Evolutionary conservation across 1,284 basidiomycete species (phyloP), one percentile per base, ranked within the genome.

Genomic region (Macrocybe sp.): DNA sequence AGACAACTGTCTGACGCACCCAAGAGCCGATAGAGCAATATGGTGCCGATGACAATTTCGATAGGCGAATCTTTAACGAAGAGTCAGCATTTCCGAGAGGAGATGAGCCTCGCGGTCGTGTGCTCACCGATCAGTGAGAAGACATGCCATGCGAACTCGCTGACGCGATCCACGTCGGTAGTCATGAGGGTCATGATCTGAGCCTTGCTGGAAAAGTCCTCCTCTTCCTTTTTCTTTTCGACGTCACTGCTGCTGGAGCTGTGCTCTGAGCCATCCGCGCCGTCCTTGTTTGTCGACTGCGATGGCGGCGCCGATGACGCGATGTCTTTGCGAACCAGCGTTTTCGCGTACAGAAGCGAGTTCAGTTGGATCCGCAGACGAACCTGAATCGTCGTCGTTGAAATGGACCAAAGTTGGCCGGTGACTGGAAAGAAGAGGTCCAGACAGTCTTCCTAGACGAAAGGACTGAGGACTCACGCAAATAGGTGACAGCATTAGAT

Each of bases 111-210:
- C 43, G 58, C 57, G 33, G 31, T 10, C 6, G 22, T 4, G 62
- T n/a, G n/a, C 70, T 42, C 50, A 79, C 79, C 79, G 47, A 86
- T 67, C 37, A 86, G 70, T 1, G 81, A 70, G 59, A 85, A 91
- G 49, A 85, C 58, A 62, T 92, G 89, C 81, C 83, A 91, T 4
- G 84, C 72, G 59, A 93, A 91, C 48, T 94, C 89, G 62, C 84
- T 81, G 52, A 95, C 84, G 51, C 92, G 80, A 63, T 96, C 92
- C 33, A 93, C 90, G 56, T 97, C 94, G 4, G 90, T 90, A 3
- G 90, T 92, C 85, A 89, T 88, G 12, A 88, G 72, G 10, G 83
- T 89, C 84, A 93, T 89, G 57, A 95, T 85, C 67, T 95, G 91
- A 7, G 89, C 85, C 66, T 96, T 96, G 59, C 85, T 92, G 7